Conservation (phyloP, 805 yeast species). For the Wickerhamomyces chambardii region DNA sequence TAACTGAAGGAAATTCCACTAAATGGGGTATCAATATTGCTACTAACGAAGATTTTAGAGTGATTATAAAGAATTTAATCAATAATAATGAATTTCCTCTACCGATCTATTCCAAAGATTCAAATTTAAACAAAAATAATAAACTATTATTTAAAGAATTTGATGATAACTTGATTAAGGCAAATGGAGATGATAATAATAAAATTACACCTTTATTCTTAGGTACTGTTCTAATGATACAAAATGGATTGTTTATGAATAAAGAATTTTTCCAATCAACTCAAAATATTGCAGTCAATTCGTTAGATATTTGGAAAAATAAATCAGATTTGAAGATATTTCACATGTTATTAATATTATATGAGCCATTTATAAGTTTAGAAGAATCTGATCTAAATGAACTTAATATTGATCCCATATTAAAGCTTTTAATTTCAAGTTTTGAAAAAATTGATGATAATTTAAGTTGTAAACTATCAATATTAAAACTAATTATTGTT, state of each 20-base stretch:
- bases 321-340: constrained; percentile 2
- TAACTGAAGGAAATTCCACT: constrained; percentile 2
- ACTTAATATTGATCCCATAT: background rate
- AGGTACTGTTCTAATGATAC: too few relatives aligned
- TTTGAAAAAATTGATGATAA: background rate
- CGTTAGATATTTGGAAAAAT: background rate
- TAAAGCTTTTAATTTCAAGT: background rate
- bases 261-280: background rate
- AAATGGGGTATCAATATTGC: background rate
- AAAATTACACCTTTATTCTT: too few relatives aligned
- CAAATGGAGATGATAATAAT: too few relatives aligned
- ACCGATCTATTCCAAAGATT: too few relatives aligned
- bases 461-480: constrained; percentile 1
- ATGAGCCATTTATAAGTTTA: constrained; percentile 5
- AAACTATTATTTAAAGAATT: constrained; percentile 6
- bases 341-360: constrained; percentile 7
- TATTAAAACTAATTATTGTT: constrained; percentile 10
- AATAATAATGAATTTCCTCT: too few relatives aligned
- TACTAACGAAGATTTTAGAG: too few relatives aligned
- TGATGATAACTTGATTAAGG: constrained; percentile 1
- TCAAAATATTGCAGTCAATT: too few relatives aligned
- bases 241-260: background rate
- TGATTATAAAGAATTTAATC: too few relatives aligned
- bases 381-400: background rate
- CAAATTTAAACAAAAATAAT: too few relatives aligned